phyloP scores from a whole-genome alignment of 2,329 filamentous ascomycete species.

The Cercospora sp. region DNA sequence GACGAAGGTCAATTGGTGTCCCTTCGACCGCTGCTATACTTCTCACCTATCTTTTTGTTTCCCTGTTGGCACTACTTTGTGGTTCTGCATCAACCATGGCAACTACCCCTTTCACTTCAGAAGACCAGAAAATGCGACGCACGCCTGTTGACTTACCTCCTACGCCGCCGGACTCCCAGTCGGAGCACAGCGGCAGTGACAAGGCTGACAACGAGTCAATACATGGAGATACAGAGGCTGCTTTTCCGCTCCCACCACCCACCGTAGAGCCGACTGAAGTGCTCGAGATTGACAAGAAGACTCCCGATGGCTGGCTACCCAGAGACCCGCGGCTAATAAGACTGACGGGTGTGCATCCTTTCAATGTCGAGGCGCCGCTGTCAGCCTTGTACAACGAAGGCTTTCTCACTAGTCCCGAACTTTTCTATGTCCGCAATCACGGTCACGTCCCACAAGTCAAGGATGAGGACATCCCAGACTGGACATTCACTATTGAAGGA shows the following conservation, averaged over 20 bases:
- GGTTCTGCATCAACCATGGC: conserved; percentile 17
- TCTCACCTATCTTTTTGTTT: neutral
- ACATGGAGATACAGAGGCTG: conserved; percentile 55
- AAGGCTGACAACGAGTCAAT: conserved; percentile 45
- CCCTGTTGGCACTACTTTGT: neutral
- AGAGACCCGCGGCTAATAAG: conserved; percentile 80
- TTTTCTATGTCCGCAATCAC: conserved; percentile 93
- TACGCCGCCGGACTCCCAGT: conserved; percentile 42
- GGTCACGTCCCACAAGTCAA: conserved; percentile 75
- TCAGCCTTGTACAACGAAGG: conserved; percentile 76
- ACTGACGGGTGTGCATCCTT: conserved; percentile 84
- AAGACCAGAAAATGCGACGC: conserved; percentile 28
- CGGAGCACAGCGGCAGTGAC: conserved; percentile 37
- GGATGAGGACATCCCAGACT: conserved; percentile 71
- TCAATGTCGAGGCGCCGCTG: conserved; percentile 85
- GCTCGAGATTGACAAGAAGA: conserved; percentile 74
- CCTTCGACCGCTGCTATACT: neutral
- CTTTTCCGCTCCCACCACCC: conserved; percentile 69
- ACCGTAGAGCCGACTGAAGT: conserved; percentile 60
- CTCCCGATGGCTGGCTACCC: conserved; percentile 78
- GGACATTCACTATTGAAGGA: conserved; percentile 84
- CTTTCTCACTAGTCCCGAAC: conserved; percentile 80
- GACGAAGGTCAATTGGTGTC: neutral
- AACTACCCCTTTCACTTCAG: conserved; percentile 5
- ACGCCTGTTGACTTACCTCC: conserved; percentile 36